Percentiles rank a stretch among this genome's conserved stretches.
phyloP scores from a whole-genome alignment of 2,329 filamentous ascomycete species.

The Xylariaceae sp. region DNA sequence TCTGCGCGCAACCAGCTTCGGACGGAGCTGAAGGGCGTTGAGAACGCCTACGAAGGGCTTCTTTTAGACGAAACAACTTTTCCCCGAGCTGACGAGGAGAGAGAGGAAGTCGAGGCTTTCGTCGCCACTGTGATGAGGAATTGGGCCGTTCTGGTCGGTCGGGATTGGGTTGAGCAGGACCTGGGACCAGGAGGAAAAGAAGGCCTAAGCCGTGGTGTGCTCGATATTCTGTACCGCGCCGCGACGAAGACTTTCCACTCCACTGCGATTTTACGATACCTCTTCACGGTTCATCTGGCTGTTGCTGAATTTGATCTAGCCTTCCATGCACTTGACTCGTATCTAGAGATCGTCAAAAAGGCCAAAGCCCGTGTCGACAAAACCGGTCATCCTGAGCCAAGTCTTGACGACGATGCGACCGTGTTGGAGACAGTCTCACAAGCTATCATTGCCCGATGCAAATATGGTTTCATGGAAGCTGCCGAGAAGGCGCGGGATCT shows the following conservation, averaged over 20 bases:
- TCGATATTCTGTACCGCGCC: constrained; percentile 86
- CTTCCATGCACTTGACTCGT: constrained; percentile 86
- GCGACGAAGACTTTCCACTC: constrained; percentile 95
- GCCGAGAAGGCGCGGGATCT: constrained; percentile 76
- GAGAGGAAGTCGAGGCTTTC: constrained; percentile 77
- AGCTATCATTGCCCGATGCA: constrained; percentile 75
- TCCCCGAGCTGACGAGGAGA: constrained; percentile 75
- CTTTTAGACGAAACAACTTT: constrained; percentile 78
- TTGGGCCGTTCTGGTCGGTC: constrained; percentile 78
- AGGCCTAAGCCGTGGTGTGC: constrained; percentile 67
- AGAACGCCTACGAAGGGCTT: constrained; percentile 73
- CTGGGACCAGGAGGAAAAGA: constrained; percentile 78
- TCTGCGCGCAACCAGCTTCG: constrained; percentile 62
- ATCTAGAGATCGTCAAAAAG: constrained; percentile 80
- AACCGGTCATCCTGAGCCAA: constrained; percentile 64
- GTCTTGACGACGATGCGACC: constrained; percentile 73
- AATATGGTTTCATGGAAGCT: constrained; percentile 70
- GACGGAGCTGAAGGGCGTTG: constrained; percentile 73
- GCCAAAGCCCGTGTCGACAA: constrained; percentile 82
- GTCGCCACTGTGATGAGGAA: constrained; percentile 76
- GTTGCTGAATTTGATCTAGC: constrained; percentile 90
- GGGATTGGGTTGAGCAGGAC: constrained; percentile 75
- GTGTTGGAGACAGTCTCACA: constrained; percentile 76
- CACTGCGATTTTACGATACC: constrained; percentile 75
- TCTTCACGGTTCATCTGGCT: constrained; percentile 84